Evolutionary conservation across 2,329 filamentous ascomycete genomes (phyloP), one percentile per base, ranked within the genome.

Genomic region (Bipolaris cookei): DNA sequence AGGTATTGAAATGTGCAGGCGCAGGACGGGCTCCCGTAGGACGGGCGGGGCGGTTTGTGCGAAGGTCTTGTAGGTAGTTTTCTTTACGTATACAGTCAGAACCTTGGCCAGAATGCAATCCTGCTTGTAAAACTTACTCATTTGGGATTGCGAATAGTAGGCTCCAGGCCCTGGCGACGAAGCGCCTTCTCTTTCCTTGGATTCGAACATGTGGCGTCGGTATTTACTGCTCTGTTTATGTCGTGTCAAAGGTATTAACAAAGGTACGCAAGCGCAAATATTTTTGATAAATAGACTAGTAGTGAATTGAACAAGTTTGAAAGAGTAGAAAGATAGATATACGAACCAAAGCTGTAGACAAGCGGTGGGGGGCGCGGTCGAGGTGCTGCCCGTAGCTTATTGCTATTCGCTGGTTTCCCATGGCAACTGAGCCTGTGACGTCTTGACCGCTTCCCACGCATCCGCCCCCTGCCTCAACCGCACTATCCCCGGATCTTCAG

Each of bases 21-120:
- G 83, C 83, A 58, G 90, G 89, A 63, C 90, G 83, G 47, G 89
- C 88, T 60, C 90, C 90, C 54, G 86, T 88, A 7, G 90, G 90
- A 54, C 90, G 84, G 34, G 84, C 81, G 54, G 86, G 81, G 49
- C 88, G 86, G 75, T 85, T 90, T 65, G 83, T 86, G 65, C 90
- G 88, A 34, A 94, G 83, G 64, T 88, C 86, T 65, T 88, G 82
- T 34, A 92, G 84, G 74, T 92, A 93, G 58, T 82, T 81, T 64
- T 87, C 90, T 92, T 77, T 59, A 35, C 48, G 37, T 45, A 25
- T 34, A 56, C 28, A n/a, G 54, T 74, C 63, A 70, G 61, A 50
- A 62, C 20, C n/a, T 58, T 48, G 20, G 44, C 34, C 30, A 42
- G 35, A 25, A 30, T 32, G 13, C 20, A 60, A 64, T 62, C 56